Conservation (phyloP, 2,329 filamentous ascomycete genomes). For the Exophiala spinifera region DNA sequence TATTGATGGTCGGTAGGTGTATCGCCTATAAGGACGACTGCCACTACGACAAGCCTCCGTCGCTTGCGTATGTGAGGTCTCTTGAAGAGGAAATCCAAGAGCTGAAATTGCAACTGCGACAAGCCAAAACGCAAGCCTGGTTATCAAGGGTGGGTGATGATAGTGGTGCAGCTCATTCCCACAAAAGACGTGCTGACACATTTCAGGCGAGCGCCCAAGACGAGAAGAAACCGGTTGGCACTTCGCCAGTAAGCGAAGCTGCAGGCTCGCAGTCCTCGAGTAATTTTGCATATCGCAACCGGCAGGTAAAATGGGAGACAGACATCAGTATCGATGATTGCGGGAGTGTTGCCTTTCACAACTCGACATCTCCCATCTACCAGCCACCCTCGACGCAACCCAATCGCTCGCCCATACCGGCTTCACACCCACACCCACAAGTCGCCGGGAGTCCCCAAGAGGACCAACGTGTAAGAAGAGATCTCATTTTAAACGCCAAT, state of each 20-base stretch:
- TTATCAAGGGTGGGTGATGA: slow-evolving; percentile 14
- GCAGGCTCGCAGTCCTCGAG: slow-evolving; percentile 21
- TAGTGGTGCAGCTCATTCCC: neutral
- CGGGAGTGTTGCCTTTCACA: slow-evolving; percentile 28
- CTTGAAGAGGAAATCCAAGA: slow-evolving; percentile 28
- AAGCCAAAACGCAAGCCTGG: slow-evolving; percentile 27
- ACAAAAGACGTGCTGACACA: neutral
- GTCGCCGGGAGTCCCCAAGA: slow-evolving; percentile 9
- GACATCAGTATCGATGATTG: slow-evolving; percentile 28
- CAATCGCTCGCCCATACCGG: slow-evolving; percentile 8
- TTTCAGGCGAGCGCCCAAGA: slow-evolving; percentile 17
- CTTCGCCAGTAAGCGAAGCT: slow-evolving; percentile 24
- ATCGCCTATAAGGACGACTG: slow-evolving; percentile 31
- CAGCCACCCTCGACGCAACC: slow-evolving; percentile 20
- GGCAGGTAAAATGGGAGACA: slow-evolving; percentile 24
- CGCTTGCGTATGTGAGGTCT: slow-evolving; percentile 28
- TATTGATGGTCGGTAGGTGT: slow-evolving; percentile 14
- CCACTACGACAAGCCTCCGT: slow-evolving; percentile 29
- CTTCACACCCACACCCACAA: slow-evolving; percentile 4
- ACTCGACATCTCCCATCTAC: slow-evolving; percentile 27
- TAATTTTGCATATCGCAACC: slow-evolving; percentile 15
- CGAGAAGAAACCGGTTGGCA: slow-evolving; percentile 24
- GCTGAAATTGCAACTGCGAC: slow-evolving; percentile 25
- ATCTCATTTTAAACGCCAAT: slow-evolving; percentile 25
- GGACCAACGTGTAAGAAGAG: slow-evolving; percentile 21